Conservation (phyloP, 2,329 filamentous ascomycete genomes). For the Teratosphaeriaceae sp. region DNA sequence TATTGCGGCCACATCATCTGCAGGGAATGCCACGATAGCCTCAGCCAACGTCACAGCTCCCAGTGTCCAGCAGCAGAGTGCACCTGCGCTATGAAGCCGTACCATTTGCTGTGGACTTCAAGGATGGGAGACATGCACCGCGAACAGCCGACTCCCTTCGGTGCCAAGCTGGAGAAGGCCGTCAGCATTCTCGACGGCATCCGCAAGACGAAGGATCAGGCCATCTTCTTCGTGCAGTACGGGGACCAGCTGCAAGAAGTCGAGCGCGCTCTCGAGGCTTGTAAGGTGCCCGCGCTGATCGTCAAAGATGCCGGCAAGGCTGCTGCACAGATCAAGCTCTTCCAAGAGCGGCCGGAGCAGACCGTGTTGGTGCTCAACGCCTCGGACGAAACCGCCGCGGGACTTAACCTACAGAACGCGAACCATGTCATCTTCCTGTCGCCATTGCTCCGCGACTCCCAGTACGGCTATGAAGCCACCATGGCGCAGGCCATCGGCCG, state of each 20-base stretch:
- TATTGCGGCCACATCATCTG: constrained; percentile 50
- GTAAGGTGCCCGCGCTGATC: constrained; percentile 29
- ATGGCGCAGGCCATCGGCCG: constrained; percentile 61
- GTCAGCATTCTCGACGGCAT: constrained; percentile 39
- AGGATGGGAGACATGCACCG: constrained; percentile 30
- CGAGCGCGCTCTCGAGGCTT: constrained; percentile 25
- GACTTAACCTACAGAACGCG: constrained; percentile 54
- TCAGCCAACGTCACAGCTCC: constrained; percentile 20
- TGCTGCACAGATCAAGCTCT: constrained; percentile 15
- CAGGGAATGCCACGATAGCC: constrained; percentile 29
- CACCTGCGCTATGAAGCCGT: constrained; percentile 29
- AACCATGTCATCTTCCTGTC: constrained; percentile 60
- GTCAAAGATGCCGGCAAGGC: constrained; percentile 27
- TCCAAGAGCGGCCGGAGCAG: constrained; percentile 23
- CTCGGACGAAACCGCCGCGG: constrained; percentile 51
- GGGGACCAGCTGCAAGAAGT: constrained; percentile 37
- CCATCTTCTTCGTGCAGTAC: constrained; percentile 52
- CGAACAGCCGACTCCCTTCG: constrained; percentile 19
- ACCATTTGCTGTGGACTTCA: constrained; percentile 35
- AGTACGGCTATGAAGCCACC: constrained; percentile 49
- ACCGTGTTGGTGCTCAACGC: constrained; percentile 54
- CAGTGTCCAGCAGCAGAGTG: constrained; percentile 38
- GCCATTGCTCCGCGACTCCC: constrained; percentile 44
- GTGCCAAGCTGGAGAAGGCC: constrained; percentile 44
- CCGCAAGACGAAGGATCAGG: constrained; percentile 38